Conservation (phyloP, 371 early-diverging fungal species). For the Homolaphlyctis polyrhiza region DNA sequence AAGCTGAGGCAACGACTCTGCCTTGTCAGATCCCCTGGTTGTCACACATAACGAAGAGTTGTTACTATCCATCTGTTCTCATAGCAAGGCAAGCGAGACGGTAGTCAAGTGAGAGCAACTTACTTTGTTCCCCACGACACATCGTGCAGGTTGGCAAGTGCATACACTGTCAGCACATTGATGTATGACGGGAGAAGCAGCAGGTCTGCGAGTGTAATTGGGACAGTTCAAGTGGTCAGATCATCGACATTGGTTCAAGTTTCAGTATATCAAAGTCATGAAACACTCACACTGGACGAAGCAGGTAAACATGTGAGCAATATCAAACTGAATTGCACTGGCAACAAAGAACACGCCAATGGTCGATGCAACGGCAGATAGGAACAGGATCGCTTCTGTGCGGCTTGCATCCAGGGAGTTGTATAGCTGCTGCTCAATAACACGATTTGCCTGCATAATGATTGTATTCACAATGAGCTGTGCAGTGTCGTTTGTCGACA, state of each 20-base stretch:
- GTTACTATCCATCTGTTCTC: no score
- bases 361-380: neutral
- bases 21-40: no score
- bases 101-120: no score
- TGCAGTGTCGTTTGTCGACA: neutral
- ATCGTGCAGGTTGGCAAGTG: slow-evolving; percentile 62
- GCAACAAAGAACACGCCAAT: slow-evolving; percentile 73
- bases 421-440: neutral
- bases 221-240: no score
- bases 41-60: slow-evolving; percentile 19
- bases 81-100: slow-evolving; percentile 10
- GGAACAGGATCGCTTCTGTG: neutral
- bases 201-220: slow-evolving; percentile 42
- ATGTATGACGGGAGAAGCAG: slow-evolving; percentile 79
- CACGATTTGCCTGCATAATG: neutral
- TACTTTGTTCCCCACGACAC: slow-evolving; percentile 93
- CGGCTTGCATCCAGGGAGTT: no score
- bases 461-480: neutral
- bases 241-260: no score
- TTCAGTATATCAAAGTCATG: no score
- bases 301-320: slow-evolving; percentile 90
- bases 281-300: slow-evolving; percentile 71
- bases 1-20: slow-evolving; percentile 9
- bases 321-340: slow-evolving; percentile 75
- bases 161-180: slow-evolving; percentile 88